A percentile compares a stretch with the other conserved stretches of the same genome.
Conservation (phyloP, 2,329 filamentous ascomycete genomes). For the Epichloe amarillans region DNA sequence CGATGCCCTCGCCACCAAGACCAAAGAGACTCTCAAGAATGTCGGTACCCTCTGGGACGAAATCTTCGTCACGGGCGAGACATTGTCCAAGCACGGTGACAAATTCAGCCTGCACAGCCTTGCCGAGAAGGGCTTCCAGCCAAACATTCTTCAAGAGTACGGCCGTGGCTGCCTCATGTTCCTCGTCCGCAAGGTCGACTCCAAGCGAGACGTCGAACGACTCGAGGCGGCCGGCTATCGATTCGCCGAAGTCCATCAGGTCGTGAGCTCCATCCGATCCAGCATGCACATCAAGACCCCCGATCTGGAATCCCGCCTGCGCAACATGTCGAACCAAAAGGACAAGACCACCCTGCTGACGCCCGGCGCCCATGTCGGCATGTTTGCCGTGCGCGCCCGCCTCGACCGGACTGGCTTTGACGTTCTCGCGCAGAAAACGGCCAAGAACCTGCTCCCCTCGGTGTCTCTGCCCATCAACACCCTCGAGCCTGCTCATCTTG, state of each 20-base stretch:
- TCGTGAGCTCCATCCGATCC: slow-evolving; percentile 53
- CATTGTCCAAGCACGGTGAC: slow-evolving; percentile 5
- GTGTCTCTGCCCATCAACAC: slow-evolving; percentile 37
- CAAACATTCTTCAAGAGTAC: slow-evolving; percentile 21
- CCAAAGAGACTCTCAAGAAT: slow-evolving; percentile 48
- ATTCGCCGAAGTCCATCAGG: slow-evolving; percentile 59
- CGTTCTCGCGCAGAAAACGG: slow-evolving; percentile 43
- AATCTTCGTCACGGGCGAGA: slow-evolving; percentile 51
- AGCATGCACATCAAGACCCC: slow-evolving; percentile 59
- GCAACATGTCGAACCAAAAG: slow-evolving; percentile 49
- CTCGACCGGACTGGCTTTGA: slow-evolving; percentile 45
- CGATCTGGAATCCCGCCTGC: slow-evolving; percentile 48
- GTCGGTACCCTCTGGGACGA: slow-evolving; percentile 64
- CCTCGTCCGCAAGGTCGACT: slow-evolving; percentile 51
- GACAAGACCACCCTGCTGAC: slow-evolving; percentile 31
- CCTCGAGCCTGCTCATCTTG: slow-evolving; percentile 41
- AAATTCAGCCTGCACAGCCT: slow-evolving; percentile 18
- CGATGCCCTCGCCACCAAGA: slow-evolving; percentile 53
- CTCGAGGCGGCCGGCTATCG: slow-evolving; percentile 62
- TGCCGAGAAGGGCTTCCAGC: slow-evolving; percentile 26
- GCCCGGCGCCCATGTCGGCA: slow-evolving; percentile 42
- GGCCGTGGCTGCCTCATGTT: slow-evolving; percentile 72
- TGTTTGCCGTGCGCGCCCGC: slow-evolving; percentile 42
- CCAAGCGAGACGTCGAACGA: slow-evolving; percentile 43
- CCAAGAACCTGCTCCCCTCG: slow-evolving; percentile 47